These are phyloP conservation scores for Fraxinus dipetala DNA, from an alignment of 305 asterid genomes.

Conservation along the genomic window DNA sequence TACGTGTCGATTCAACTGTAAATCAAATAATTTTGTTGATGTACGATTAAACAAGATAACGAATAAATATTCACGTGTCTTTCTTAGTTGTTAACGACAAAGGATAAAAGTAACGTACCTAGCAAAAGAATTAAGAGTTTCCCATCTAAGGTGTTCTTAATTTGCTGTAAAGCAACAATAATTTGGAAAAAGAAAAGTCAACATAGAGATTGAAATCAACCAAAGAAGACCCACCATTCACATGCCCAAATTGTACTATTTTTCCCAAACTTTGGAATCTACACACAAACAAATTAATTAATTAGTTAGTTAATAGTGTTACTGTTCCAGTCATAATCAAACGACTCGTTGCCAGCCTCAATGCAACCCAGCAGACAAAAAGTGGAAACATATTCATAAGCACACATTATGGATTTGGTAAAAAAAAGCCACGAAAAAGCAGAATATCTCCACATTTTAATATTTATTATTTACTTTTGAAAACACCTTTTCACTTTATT, in stretches of 20 bases:
- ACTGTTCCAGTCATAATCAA: not conserved
- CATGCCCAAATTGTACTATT: not conserved
- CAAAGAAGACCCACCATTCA: constrained; percentile 2
- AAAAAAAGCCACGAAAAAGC: not conserved
- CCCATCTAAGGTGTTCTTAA: not conserved
- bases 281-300: not conserved
- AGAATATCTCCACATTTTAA: not conserved
- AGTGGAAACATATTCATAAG: not conserved
- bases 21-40: not conserved
- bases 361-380: not conserved
- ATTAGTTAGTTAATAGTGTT: not conserved
- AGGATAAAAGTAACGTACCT: not conserved
- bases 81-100: not conserved
- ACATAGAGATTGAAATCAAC: not conserved
- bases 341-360: constrained; percentile 1
- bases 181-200: constrained; percentile 1
- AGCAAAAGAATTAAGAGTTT: not conserved
- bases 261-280: not conserved
- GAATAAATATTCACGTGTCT: not conserved
- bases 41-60: not conserved
- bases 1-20: not conserved
- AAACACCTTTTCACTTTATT: not conserved
- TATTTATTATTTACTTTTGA: not conserved
- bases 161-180: not conserved
- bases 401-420: not conserved